Base-by-base conservation (phyloP, 2,329 filamentous ascomycete species). In the Dichotomopilus funicola region DNA sequence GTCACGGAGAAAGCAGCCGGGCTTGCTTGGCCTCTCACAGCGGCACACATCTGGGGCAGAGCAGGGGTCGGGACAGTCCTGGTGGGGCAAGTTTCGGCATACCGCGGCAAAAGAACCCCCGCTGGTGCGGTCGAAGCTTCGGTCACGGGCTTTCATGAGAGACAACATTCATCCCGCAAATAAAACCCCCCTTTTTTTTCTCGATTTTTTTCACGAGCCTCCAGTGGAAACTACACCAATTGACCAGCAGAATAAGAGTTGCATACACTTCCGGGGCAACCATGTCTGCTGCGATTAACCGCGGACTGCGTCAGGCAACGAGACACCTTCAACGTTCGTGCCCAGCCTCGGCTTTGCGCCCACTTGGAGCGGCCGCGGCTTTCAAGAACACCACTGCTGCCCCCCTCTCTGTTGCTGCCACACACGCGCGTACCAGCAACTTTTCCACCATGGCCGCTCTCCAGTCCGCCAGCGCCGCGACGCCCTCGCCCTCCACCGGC, bases 281-380 rank as follows among this genome's bases (percentile, higher is more conserved):
- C 58, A 81, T 81, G 79, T 81, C 78, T 70, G 75, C 75, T 68
- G 74, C 19, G 19, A 27, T 78, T 70, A 75, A 74, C 66, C 77
- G 78, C 65, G 76, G 75, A 68, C 70, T 82, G 64, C 76, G 78
- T 65, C 74, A 78, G 63, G 78, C 76, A 60, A 76, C 79, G 63
- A 78, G 73, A 73, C 77, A 76, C 65, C 69, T 76, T 65, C 72
- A 73, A 60, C 65, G 67, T 59, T 66, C 63, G 52, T 61, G 67
- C 65, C 63, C 70, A 64, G 72, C 69, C 59, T 65, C 68, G 61
- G 67, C 68, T 65, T 69, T 67, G 63, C 65, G 68, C 65, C 65
- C 70, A 63, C 63, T 69, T 66, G 53, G 64, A 67, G 19, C 19
- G 19, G 19, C 19, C 19, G 19, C 19, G 19, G 64, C 67, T 62